Conservation (phyloP, 352 stramenopile genomes). For the Globisporangium abappressorium region DNA sequence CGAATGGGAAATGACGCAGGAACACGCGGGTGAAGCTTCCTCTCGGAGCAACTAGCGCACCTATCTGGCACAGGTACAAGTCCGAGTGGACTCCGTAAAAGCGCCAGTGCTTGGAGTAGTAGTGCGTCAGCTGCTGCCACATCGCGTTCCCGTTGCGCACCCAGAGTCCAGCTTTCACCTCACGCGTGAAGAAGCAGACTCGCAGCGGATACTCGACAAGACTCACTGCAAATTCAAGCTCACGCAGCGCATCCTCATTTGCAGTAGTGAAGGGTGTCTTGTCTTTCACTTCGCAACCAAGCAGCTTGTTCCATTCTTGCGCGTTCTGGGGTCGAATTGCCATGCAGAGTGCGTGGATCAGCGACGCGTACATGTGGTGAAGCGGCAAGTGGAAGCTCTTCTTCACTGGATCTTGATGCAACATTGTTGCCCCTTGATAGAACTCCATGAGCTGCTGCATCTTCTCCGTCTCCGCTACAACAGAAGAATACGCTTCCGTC, state of each 20-base stretch:
- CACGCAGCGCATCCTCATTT: slow-evolving; percentile 8
- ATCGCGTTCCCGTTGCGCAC: slow-evolving; percentile 78
- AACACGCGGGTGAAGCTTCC: slow-evolving; percentile 57
- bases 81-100: slow-evolving; percentile 75
- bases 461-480: slow-evolving; percentile 19
- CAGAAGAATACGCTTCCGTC: slow-evolving; percentile 8
- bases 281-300: slow-evolving; percentile 22
- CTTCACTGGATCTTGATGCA: slow-evolving; percentile 29
- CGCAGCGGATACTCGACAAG: slow-evolving; percentile 48
- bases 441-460: slow-evolving; percentile 29
- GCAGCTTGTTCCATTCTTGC: slow-evolving; percentile 44
- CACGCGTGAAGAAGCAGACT: slow-evolving; percentile 59
- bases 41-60: slow-evolving; percentile 43
- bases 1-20: slow-evolving; percentile 51
- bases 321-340: slow-evolving; percentile 38
- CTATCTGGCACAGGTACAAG: slow-evolving; percentile 64
- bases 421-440: slow-evolving; percentile 33
- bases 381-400: slow-evolving; percentile 76
- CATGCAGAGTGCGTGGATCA: slow-evolving; percentile 47
- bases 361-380: slow-evolving; percentile 70
- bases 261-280: slow-evolving; percentile 1
- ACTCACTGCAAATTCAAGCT: slow-evolving; percentile 47
- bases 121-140: slow-evolving; percentile 78
- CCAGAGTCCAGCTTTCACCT: slow-evolving; percentile 77
- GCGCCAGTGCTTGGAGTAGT: slow-evolving; percentile 80